Conservation (phyloP, 768 basidiomycete species). For the Kwoniella pini region DNA sequence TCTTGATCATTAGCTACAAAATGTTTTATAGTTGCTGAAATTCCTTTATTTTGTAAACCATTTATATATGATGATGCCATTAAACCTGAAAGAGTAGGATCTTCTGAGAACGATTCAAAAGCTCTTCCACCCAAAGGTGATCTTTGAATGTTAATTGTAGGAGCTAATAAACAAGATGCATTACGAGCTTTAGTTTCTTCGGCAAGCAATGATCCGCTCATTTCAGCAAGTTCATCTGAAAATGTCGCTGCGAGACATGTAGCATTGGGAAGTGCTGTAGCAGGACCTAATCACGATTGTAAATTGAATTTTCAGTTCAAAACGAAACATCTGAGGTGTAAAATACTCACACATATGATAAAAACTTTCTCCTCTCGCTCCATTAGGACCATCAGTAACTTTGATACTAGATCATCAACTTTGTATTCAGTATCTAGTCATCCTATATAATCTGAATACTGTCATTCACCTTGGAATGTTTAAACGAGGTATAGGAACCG, state of each 20-base stretch:
- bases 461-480: slow-evolving; percentile 22
- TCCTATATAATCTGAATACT: too few relatives aligned
- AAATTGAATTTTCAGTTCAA: too few relatives aligned
- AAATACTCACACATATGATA: slow-evolving; percentile 47
- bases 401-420: slow-evolving; percentile 37
- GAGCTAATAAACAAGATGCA: slow-evolving; percentile 61
- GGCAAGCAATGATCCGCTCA: slow-evolving; percentile 13
- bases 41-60: slow-evolving; percentile 73
- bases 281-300: slow-evolving; percentile 59
- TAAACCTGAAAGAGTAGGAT: slow-evolving; percentile 71
- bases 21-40: slow-evolving; percentile 77
- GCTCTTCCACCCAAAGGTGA: slow-evolving; percentile 57
- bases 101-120: slow-evolving; percentile 53
- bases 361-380: slow-evolving; percentile 61
- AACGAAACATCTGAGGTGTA: neutral
- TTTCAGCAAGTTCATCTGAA: slow-evolving; percentile 61
- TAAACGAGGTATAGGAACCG: slow-evolving; percentile 16
- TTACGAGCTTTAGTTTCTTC: slow-evolving; percentile 20
- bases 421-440: neutral
- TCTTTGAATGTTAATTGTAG: slow-evolving; percentile 82
- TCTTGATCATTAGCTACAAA: slow-evolving; percentile 82
- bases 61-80: slow-evolving; percentile 73
- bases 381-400: slow-evolving; percentile 75
- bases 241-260: slow-evolving; percentile 73
- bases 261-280: slow-evolving; percentile 67